Evolutionary conservation across 768 basidiomycete genomes (phyloP).

Genomic region (Rhizopogon rudus): DNA sequence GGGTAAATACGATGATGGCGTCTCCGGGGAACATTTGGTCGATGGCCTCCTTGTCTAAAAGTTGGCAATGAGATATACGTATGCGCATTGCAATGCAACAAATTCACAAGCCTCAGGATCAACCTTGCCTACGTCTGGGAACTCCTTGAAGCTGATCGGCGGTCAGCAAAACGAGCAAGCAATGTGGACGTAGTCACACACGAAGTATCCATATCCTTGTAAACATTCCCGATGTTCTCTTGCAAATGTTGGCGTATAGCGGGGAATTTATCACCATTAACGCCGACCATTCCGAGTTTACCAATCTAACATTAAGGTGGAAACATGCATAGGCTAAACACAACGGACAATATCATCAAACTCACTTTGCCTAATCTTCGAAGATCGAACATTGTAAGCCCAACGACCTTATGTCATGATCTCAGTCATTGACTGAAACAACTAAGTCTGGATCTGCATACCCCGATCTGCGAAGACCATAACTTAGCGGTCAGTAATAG

Average conservation of each 20-base stretch:
- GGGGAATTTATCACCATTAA: slow-evolving; percentile 85
- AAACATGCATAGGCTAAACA: slow-evolving; percentile 11
- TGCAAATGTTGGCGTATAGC: slow-evolving; percentile 76
- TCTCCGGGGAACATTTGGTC: slow-evolving; percentile 73
- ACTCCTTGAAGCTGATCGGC: slow-evolving; percentile 63
- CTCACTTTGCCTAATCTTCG: slow-evolving; percentile 74
- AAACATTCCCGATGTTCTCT: slow-evolving; percentile 77
- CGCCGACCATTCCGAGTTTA: slow-evolving; percentile 82
- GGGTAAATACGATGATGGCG: slow-evolving; percentile 92
- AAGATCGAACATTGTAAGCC: slow-evolving; percentile 84
- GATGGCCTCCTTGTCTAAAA: slow-evolving; percentile 79
- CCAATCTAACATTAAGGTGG: slow-evolving; percentile 43
- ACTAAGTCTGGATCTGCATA: slow-evolving; percentile 28
- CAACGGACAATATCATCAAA: slow-evolving; percentile 3
- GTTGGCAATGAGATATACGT: not conserved
- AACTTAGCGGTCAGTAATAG: not conserved
- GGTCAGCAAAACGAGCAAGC: not conserved
- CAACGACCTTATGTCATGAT: slow-evolving; percentile 62
- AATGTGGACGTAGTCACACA: slow-evolving; percentile 30
- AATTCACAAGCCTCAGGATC: slow-evolving; percentile 83
- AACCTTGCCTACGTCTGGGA: slow-evolving; percentile 62
- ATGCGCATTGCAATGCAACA: not conserved
- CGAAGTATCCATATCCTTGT: slow-evolving; percentile 85
- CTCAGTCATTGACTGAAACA: slow-evolving; percentile 10
- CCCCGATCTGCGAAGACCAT: slow-evolving; percentile 52